These are phyloP conservation scores for Spencermartinsiella europaea DNA, from an alignment of 805 yeast genomes.

Conservation along the genomic window DNA sequence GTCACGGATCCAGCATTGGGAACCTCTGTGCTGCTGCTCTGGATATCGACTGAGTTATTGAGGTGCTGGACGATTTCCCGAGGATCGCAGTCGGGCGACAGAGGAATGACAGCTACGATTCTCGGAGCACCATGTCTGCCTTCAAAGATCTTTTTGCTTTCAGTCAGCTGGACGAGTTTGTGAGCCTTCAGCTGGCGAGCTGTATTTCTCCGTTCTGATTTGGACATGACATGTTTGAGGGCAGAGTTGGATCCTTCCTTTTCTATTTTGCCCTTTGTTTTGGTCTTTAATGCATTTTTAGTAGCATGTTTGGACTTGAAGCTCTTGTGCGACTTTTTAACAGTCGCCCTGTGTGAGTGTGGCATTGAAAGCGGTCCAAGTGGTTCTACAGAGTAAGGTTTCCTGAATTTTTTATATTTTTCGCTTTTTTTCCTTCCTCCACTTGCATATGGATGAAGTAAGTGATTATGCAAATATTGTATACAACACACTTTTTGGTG, in stretches of 20 bases:
- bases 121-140: constrained; percentile 79
- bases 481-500: no score
- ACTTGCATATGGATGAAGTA: background rate
- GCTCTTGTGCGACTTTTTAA: constrained; percentile 80
- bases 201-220: constrained; percentile 60
- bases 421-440: constrained; percentile 1
- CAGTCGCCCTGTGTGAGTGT: constrained; percentile 79
- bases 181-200: constrained; percentile 71
- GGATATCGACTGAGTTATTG: constrained; percentile 21
- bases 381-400: constrained; percentile 14
- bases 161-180: constrained; percentile 58
- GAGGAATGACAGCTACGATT: constrained; percentile 72
- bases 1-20: constrained; percentile 18
- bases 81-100: constrained; percentile 62
- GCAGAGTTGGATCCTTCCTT: constrained; percentile 38
- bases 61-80: constrained; percentile 24
- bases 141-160: constrained; percentile 67
- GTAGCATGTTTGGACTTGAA: constrained; percentile 90
- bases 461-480: no score
- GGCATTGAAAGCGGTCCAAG: no score
- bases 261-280: constrained; percentile 80
- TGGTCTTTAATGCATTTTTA: constrained; percentile 78
- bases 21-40: constrained; percentile 8
- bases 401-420: background rate
- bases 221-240: constrained; percentile 21